phyloP scores from a whole-genome alignment of 75 land plant genomes.

The Picea sitchensis region DNA sequence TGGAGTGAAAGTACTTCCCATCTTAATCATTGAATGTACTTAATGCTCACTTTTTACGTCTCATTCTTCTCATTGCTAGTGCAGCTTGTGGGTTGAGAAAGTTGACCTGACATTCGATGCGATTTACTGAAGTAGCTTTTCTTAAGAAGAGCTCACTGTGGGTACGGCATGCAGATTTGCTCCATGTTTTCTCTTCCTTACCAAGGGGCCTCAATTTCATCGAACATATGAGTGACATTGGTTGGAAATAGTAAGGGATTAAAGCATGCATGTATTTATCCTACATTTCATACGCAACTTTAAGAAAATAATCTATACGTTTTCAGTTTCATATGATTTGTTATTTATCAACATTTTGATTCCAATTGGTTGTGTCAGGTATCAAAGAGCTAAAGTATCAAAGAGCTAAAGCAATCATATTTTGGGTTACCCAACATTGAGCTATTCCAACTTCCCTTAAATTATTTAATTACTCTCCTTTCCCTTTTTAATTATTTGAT shows the following conservation, averaged over 20 bases:
- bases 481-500: not conserved
- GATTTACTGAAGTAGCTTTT: not conserved
- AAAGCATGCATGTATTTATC: not conserved
- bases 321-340: not conserved
- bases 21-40: not conserved
- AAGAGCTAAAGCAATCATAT: no score
- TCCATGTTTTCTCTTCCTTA: slow-evolving; percentile 67
- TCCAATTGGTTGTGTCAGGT: slow-evolving; percentile 18
- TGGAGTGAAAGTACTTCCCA: not conserved
- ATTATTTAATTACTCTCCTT: slow-evolving; percentile 23
- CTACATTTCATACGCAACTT: not conserved
- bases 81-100: slow-evolving; percentile 7
- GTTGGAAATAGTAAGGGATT: slow-evolving; percentile 68
- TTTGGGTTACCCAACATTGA: slow-evolving; percentile 35
- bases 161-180: slow-evolving; percentile 35
- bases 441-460: slow-evolving; percentile 40
- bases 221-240: slow-evolving; percentile 67
- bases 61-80: not conserved
- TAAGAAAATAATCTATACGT: not conserved
- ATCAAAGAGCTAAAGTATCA: no score
- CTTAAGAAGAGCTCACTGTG: not conserved
- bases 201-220: slow-evolving; percentile 71
- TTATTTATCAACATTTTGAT: not conserved
- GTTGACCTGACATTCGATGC: not conserved
- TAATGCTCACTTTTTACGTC: not conserved